Evolutionary conservation across 805 yeast species (phyloP).

Genomic region (Isabelozyma gotoi): DNA sequence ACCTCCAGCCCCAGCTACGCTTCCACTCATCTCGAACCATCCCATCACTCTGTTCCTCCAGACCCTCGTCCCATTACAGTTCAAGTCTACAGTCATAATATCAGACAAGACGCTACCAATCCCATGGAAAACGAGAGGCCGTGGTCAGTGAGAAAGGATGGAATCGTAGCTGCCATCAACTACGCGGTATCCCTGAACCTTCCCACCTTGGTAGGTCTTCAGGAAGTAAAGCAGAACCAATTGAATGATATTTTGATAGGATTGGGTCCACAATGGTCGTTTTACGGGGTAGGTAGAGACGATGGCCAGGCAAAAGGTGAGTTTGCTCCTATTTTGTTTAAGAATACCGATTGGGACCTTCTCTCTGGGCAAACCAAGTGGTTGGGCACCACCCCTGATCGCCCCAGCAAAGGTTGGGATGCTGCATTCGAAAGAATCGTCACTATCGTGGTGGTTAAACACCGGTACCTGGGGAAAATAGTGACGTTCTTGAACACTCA

Average conservation of each 20-base stretch:
- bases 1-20: not conserved
- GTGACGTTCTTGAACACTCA: constrained; percentile 38
- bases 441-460: constrained; percentile 29
- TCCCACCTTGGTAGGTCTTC: constrained; percentile 40
- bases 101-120: constrained; percentile 38
- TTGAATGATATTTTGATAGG: constrained; percentile 26
- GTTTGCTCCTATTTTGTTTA: constrained; percentile 26
- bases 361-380: constrained; percentile 20
- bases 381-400: constrained; percentile 26
- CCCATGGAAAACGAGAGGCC: constrained; percentile 37
- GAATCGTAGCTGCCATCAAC: constrained; percentile 37
- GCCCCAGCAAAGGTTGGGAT: constrained; percentile 45
- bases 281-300: constrained; percentile 30
- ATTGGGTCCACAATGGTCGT: constrained; percentile 22
- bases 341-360: constrained; percentile 21
- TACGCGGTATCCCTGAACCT: constrained; percentile 3
- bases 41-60: not conserved
- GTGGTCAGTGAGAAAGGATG: constrained; percentile 44
- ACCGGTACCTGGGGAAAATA: constrained; percentile 15
- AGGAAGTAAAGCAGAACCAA: constrained; percentile 38
- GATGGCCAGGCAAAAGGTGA: constrained; percentile 30
- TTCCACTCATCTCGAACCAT: too few species aligned
- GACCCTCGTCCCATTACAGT: constrained; percentile 1
- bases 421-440: constrained; percentile 43
- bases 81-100: constrained; percentile 40